These are phyloP conservation scores for Golubevia pallescens DNA, from an alignment of 1,284 basidiomycete species.

Conservation along the genomic window DNA sequence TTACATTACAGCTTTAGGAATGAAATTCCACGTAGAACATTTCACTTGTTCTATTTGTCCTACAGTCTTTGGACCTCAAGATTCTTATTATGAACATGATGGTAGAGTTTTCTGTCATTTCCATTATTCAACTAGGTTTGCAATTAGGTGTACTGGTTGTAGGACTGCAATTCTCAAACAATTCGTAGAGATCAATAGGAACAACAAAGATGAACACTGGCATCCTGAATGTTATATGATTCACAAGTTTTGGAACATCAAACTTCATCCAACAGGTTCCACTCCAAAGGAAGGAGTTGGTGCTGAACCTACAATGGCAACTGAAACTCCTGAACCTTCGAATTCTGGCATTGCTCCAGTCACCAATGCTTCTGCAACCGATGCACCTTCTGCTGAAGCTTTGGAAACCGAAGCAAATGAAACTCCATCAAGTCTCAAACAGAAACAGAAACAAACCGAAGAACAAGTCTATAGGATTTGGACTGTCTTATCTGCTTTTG, in stretches of 20 bases:
- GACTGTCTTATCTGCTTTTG: constrained; percentile 97
- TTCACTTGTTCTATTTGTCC: constrained; percentile 98
- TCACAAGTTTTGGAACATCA: constrained; percentile 99
- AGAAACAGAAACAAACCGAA: constrained; percentile 93
- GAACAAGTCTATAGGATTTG: constrained; percentile 97
- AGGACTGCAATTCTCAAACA: constrained; percentile 98
- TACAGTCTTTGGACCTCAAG: constrained; percentile 93
- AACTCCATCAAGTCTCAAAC: constrained; percentile 81
- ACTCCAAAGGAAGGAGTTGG: constrained; percentile 40
- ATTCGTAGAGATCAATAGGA: constrained; percentile 98
- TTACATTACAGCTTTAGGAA: constrained; percentile 98
- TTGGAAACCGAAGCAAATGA: constrained; percentile 74
- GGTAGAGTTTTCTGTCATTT: constrained; percentile 76
- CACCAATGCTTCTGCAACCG: constrained; percentile 3
- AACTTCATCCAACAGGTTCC: constrained; percentile 69
- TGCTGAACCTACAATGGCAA: constrained; percentile 14
- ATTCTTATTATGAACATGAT: constrained; percentile 98
- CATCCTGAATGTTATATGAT: constrained; percentile 99
- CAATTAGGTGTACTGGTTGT: constrained; percentile 97
- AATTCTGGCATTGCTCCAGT: constrained; percentile 18
- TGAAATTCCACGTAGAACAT: constrained; percentile 99
- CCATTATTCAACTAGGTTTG: constrained; percentile 78
- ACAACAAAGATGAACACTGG: constrained; percentile 98
- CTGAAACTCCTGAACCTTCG: constrained; percentile 16
- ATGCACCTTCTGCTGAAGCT: constrained; percentile 34